A percentile compares a stretch with the other conserved stretches of the same genome.
Conservation (phyloP, 257 asterid genomes). For the Solanum virginianum region DNA sequence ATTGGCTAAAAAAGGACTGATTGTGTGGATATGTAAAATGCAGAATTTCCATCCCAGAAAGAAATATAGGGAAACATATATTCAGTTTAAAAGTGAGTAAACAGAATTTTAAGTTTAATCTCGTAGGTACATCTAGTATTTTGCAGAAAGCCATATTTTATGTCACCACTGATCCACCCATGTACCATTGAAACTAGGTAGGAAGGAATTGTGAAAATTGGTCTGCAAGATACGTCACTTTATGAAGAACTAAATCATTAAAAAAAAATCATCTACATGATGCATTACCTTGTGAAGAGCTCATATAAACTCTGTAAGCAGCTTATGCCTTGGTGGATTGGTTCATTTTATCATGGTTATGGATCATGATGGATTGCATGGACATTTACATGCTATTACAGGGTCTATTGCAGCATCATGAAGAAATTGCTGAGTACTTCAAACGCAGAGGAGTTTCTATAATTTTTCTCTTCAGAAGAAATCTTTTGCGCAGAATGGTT, state of each 20-base stretch:
- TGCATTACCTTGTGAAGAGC: neutral
- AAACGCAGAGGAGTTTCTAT: constrained; percentile 68
- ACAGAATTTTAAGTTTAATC: neutral
- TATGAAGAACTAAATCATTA: neutral
- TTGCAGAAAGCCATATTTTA: neutral
- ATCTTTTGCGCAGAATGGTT: constrained; percentile 75
- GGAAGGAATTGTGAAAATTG: neutral
- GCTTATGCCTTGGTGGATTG: neutral
- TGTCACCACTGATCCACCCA: neutral
- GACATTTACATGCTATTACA: constrained; percentile 19
- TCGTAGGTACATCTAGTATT: neutral
- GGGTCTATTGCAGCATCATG: constrained; percentile 80
- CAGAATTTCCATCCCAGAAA: neutral
- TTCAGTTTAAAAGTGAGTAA: neutral
- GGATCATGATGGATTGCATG: neutral
- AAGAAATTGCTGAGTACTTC: constrained; percentile 68
- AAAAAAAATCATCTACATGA: neutral
- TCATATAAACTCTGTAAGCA: neutral
- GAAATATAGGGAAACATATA: neutral
- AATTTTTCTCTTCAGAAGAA: constrained; percentile 82
- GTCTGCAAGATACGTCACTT: neutral
- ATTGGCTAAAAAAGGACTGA: neutral
- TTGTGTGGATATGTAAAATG: neutral
- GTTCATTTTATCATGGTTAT: neutral
- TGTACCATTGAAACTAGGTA: neutral